Base-by-base conservation (phyloP, 192 early-diverging fungal species). In the Physocladia obscura region DNA sequence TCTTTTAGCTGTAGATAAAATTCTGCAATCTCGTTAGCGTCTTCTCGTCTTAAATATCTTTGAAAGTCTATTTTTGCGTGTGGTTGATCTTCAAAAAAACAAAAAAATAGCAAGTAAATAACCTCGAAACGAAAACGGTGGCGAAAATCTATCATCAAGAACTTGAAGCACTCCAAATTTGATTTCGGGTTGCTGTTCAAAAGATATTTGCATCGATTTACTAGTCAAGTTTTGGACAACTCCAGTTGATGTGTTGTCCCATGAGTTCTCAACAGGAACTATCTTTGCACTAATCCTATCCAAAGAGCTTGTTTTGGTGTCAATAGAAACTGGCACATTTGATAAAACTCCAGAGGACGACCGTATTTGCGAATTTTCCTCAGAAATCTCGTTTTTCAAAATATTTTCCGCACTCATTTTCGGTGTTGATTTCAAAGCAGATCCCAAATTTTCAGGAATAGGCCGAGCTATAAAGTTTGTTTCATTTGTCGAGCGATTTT, bases 81-180 rank as follows among this genome's bases (percentile, higher is more conserved):
- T n/a, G 47, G 47, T 17, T 48, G 17, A 21, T 8, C 30, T 52
- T 21, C 29, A 52, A 17, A 11, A 52, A 2, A 2, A 36, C 31
- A 22, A 15, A 6, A n/a, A 30, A 55, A 59, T 29, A 35, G 6
- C 17, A 36, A 15, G 24, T 59, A 35, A 1, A 29, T 35, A 22
- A 65, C 63, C 63, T 52, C 52, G 49, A 44, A 65, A 51, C 22
- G 49, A 49, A 52, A 65, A 65, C 34, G 63, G 63, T 21, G 63
- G 47, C 11, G 32, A 52, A 26, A 65, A 65, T 32, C 36, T 37
- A 52, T 65, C 63, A 24, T 65, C 63, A 22, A 65, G 34, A 49
- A 65, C 49, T 36, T 65, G 49, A 19, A 49, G 37, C 2, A 65
- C 63, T 21, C 63, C 63, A 51, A 65, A 65, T 32, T 65, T 65